Percentiles rank a stretch among this genome's conserved stretches.
Evolutionary conservation across 345 rosid species (phyloP).

Genomic region (Moricandia moricandioides): DNA sequence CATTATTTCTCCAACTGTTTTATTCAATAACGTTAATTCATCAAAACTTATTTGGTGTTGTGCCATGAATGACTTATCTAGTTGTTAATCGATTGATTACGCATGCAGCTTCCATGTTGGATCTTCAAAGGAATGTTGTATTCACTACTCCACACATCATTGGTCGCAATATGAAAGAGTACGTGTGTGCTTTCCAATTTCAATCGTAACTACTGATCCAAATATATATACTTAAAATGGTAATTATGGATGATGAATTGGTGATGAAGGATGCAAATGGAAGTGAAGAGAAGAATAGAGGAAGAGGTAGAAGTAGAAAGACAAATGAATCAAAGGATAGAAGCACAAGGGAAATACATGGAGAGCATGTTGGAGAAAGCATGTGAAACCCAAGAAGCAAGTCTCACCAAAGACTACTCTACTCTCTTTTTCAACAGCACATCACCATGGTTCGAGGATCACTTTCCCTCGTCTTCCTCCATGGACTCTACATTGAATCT

Average conservation of each 20-base stretch:
- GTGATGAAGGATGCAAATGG: constrained; percentile 64
- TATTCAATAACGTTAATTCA: neutral
- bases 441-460: constrained; percentile 33
- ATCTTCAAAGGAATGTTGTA: constrained; percentile 33
- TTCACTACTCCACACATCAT: constrained; percentile 43
- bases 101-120: constrained; percentile 32
- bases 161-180: constrained; percentile 62
- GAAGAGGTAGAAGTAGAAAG: constrained; percentile 87
- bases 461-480: constrained; percentile 28
- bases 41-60: neutral
- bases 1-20: neutral
- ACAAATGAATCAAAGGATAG: constrained; percentile 88
- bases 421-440: constrained; percentile 30
- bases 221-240: neutral
- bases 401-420: constrained; percentile 36
- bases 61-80: neutral
- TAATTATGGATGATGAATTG: constrained; percentile 28
- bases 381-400: constrained; percentile 70
- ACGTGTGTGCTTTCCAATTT: constrained; percentile 37
- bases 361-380: constrained; percentile 91
- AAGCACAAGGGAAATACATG: constrained; percentile 97
- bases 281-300: constrained; percentile 77
- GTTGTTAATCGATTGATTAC: neutral
- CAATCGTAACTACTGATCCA: constrained; percentile 13
- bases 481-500: constrained; percentile 26